Base-by-base conservation (phyloP, 2,329 filamentous ascomycete genomes). In the Atkinsonella texensis region DNA sequence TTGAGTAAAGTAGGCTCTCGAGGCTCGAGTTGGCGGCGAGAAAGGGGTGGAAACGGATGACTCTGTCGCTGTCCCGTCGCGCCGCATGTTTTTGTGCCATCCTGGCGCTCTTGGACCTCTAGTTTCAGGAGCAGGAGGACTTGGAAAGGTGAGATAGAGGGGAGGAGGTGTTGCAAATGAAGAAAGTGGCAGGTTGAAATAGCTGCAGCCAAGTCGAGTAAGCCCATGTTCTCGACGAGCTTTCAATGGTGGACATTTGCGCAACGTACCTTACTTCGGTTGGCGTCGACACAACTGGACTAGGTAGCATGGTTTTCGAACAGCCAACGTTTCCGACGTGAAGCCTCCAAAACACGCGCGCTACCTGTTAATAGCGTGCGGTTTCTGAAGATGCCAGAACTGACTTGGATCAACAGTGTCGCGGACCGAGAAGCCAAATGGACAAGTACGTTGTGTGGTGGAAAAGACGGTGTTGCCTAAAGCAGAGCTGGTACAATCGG, bases 121-220 rank as follows among this genome's bases (percentile, higher is more conserved):
- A 20, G 33, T 15, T 10, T 46, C 50, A 20, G 49, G 15, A 39
- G 40, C 28, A 15, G 55, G 38, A 1, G 56, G 52, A 13, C 50
- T 45, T 12, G 54, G 46, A 31, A 58, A 50, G 15, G 54, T 51
- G 23, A 58, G 32, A 48, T 58, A 53, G 6, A 62, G 52, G 15
- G 60, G 46, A 1, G 56, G 52, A 2, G 62, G 48, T 0, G 55
- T 41, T 18, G 55, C 45, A 2, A 56, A 42, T 2, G 56, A 48
- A 33, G 53, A 49, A 4, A 58, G 50, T 5, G 63, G 57, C 17
- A 68, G 55, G 41, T 59, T 63, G 38, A 67, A 68, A 52, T 69
- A 68, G 46, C 66, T 68, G 44, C 5, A 4, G 33, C 31, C 0
- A 13, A 9, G 31, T 23, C 11, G 13, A n/a, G 38, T 13, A 15